Base-by-base conservation (phyloP, 2,329 filamentous ascomycete genomes). In the Monilinia polystroma region DNA sequence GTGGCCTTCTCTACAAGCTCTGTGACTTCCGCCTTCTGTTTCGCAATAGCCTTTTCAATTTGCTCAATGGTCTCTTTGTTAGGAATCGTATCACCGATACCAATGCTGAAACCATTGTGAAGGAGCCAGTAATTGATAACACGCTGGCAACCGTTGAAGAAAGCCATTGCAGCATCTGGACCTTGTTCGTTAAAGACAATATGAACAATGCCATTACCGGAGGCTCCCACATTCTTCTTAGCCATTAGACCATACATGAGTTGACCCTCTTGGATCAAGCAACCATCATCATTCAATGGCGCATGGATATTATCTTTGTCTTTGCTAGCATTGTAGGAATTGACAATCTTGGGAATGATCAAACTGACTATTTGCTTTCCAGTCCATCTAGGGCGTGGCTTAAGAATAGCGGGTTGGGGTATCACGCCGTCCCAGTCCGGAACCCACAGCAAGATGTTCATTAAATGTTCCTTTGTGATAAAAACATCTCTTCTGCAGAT, bases 391-490 rank as follows among this genome's bases (percentile, higher is more conserved):
- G 95, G 93, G 64, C 88, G 85, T 12, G 95, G 95, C 80, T 97
- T 97, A 71, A 96, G 75, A 70, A 99, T 97, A n/a, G 94, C 93
- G 18, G 95, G 95, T 47, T 89, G 87, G 7, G 95, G 95, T 73
- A 99, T 92, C 60, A 96, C 85, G 56, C 96, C 96, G 79, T 99
- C 93, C 96, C 96, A 99, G 66, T 93, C 90, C 26, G 95, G 95
- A 64, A 99, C 93, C 94, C 94, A 99, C 71, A 99, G 85, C 83
- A 99, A 90, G 72, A 96, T 85, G 78, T 97, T 96, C 93, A 97
- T 98, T 71, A 99, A 90, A 77, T 93, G 85, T 72, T 97, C 90
- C 77, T 94, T 93, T 67, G 87, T 90, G 68, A 99, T 81, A 80
- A 99, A 97, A 41, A 92, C 88, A 78, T 99, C 95, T 77, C 93